These are phyloP conservation scores for Hypoxylon perforatum DNA, from an alignment of 495 filamentous ascomycete genomes.

Conservation along the genomic window DNA sequence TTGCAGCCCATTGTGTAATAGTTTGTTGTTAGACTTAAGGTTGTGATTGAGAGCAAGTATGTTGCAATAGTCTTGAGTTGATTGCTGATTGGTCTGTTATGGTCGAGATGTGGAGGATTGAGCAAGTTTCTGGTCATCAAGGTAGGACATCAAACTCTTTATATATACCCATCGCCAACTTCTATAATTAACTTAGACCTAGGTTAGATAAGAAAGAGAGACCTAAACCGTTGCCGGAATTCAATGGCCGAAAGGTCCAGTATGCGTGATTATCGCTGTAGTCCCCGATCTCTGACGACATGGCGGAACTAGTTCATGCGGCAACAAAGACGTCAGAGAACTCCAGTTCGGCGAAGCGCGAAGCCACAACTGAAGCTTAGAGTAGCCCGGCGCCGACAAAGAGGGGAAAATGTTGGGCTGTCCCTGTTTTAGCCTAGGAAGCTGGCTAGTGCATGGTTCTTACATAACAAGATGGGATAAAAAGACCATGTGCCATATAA, in stretches of 20 bases:
- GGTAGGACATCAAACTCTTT: constrained; percentile 36
- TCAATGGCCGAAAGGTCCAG: too few relatives aligned
- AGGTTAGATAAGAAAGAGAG: too few relatives aligned
- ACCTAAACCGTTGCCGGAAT: too few relatives aligned
- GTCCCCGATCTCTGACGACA: constrained; percentile 32
- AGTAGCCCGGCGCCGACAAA: background rate
- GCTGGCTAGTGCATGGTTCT: constrained; percentile 14
- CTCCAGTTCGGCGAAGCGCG: constrained; percentile 8
- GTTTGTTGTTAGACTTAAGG: constrained; percentile 1
- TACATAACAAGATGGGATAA: constrained; percentile 13
- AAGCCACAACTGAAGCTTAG: background rate
- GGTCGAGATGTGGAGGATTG: constrained; percentile 22
- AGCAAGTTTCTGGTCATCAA: constrained; percentile 29
- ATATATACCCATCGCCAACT: constrained; percentile 22
- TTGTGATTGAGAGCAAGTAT: constrained; percentile 30
- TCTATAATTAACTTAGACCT: too few relatives aligned
- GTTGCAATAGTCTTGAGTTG: constrained; percentile 30
- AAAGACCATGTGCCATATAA: background rate
- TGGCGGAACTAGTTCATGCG: constrained; percentile 1
- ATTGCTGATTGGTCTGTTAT: constrained; percentile 39
- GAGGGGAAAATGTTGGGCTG: constrained; percentile 7
- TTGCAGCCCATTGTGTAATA: constrained; percentile 39
- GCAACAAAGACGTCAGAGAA: constrained; percentile 38
- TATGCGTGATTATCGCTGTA: background rate
- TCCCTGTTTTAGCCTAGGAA: constrained; percentile 21